phyloP scores from a whole-genome alignment of 2,329 filamentous ascomycete species.

The Aschersonia sp. region DNA sequence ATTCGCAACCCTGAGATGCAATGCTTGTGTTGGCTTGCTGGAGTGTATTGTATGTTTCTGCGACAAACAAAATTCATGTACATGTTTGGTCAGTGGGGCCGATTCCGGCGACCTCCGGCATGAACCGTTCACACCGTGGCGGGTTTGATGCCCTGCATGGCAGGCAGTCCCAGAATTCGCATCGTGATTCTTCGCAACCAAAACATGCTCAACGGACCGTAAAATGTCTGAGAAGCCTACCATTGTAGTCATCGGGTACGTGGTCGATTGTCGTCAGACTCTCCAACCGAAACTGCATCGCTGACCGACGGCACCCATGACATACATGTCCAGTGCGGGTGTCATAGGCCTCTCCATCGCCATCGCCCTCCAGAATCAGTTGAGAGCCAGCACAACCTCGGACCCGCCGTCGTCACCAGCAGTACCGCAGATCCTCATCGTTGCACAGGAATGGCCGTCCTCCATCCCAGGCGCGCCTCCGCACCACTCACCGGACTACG shows the following conservation, averaged over 20 bases:
- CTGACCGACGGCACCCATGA: neutral
- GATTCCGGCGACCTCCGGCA: neutral
- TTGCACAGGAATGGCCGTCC: slow-evolving; percentile 19
- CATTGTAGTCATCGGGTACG: slow-evolving; percentile 5
- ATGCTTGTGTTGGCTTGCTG: no score
- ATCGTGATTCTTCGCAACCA: neutral
- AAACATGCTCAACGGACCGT: neutral
- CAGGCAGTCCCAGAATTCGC: no score
- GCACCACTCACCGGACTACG: slow-evolving; percentile 25
- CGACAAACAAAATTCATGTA: no score
- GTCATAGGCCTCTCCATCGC: slow-evolving; percentile 36
- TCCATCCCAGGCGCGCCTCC: slow-evolving; percentile 16
- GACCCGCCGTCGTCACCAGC: neutral
- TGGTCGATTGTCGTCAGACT: neutral
- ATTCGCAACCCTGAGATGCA: no score
- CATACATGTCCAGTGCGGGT: slow-evolving; percentile 26
- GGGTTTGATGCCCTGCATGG: no score
- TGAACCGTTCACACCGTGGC: neutral
- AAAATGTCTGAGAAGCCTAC: slow-evolving; percentile 1
- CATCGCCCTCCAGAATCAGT: slow-evolving; percentile 23
- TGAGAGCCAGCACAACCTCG: neutral
- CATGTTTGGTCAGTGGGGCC: neutral
- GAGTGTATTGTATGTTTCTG: no score
- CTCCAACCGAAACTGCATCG: no score
- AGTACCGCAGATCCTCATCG: slow-evolving; percentile 10